These are phyloP conservation scores for Cantharellus anzutake DNA, from an alignment of 768 basidiomycete species.

Conservation along the genomic window DNA sequence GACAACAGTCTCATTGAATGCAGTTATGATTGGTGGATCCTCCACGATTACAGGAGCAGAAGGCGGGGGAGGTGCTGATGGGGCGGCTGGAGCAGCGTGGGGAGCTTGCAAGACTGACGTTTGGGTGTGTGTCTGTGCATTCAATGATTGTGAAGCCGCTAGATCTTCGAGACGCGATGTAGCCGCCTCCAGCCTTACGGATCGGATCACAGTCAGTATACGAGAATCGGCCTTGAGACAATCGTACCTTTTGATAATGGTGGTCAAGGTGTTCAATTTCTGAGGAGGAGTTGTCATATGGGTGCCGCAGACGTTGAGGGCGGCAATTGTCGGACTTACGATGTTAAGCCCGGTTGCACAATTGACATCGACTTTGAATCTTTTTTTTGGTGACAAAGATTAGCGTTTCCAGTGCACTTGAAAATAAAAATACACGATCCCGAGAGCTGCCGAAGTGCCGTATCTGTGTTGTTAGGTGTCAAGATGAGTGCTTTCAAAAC, in stretches of 20 bases:
- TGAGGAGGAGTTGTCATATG: constrained; percentile 5
- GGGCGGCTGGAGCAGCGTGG: constrained; percentile 17
- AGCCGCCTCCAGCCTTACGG: constrained; percentile 66
- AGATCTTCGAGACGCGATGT: constrained; percentile 89
- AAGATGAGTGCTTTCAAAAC: no score
- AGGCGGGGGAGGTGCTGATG: constrained; percentile 21
- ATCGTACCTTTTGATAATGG: constrained; percentile 70
- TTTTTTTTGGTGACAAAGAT: no score
- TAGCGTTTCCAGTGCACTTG: no score
- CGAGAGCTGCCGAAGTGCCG: no score
- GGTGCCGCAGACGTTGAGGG: no score
- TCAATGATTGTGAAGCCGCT: constrained; percentile 28
- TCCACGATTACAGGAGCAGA: constrained; percentile 21
- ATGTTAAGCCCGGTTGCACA: no score
- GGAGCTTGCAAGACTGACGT: no score
- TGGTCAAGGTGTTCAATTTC: constrained; percentile 56
- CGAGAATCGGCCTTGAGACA: constrained; percentile 35
- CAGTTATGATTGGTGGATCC: constrained; percentile 40
- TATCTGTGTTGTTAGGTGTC: no score
- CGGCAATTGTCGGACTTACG: no score
- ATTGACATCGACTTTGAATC: no score
- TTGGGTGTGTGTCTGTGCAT: constrained; percentile 4
- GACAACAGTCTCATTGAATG: constrained; percentile 47
- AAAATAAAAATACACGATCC: no score
- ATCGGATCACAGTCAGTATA: not conserved